These are phyloP conservation scores for Sporisorium iseilematis-ciliati DNA, from an alignment of 1,284 basidiomycete genomes.

Conservation along the genomic window DNA sequence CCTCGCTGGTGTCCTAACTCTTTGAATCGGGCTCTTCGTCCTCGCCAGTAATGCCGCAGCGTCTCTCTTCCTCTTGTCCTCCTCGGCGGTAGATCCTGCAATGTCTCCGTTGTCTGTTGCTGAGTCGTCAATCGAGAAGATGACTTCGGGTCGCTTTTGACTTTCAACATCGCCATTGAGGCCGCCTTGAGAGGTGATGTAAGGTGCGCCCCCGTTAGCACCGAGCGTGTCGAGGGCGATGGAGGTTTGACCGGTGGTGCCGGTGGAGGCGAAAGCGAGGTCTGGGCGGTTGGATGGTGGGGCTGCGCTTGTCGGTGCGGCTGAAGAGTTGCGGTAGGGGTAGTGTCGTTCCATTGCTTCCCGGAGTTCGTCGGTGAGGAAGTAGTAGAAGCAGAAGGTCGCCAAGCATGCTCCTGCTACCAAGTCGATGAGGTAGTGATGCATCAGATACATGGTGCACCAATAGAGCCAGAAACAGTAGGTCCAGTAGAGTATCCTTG, in stretches of 20 bases:
- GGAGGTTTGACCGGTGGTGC: not conserved
- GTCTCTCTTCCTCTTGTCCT: slow-evolving; percentile 28
- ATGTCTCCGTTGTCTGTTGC: slow-evolving; percentile 24
- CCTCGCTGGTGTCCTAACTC: slow-evolving; percentile 34
- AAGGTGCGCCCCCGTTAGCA: slow-evolving; percentile 39
- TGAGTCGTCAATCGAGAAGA: slow-evolving; percentile 41
- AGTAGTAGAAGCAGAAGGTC: slow-evolving; percentile 83
- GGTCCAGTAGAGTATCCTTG: slow-evolving; percentile 78
- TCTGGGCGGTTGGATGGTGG: slow-evolving; percentile 48
- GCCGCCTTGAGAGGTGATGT: slow-evolving; percentile 41
- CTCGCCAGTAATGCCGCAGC: slow-evolving; percentile 27
- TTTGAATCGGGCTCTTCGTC: slow-evolving; percentile 32
- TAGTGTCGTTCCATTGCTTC: slow-evolving; percentile 62
- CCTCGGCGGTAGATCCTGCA: slow-evolving; percentile 25
- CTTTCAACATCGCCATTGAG: slow-evolving; percentile 34
- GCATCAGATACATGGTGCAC: slow-evolving; percentile 83
- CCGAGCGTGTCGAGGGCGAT: slow-evolving; percentile 31
- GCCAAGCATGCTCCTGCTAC: slow-evolving; percentile 92
- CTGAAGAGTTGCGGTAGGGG: slow-evolving; percentile 46
- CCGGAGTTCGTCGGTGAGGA: slow-evolving; percentile 63
- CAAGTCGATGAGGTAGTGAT: slow-evolving; percentile 93
- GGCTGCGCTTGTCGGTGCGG: slow-evolving; percentile 46
- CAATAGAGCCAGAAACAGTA: slow-evolving; percentile 93
- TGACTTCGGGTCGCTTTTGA: slow-evolving; percentile 47
- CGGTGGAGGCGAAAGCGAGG: slow-evolving; percentile 43